A percentile compares a stretch with the other conserved stretches of the same genome.
phyloP scores from a whole-genome alignment of 75 land plant species.

The Cunninghamia lanceolata region DNA sequence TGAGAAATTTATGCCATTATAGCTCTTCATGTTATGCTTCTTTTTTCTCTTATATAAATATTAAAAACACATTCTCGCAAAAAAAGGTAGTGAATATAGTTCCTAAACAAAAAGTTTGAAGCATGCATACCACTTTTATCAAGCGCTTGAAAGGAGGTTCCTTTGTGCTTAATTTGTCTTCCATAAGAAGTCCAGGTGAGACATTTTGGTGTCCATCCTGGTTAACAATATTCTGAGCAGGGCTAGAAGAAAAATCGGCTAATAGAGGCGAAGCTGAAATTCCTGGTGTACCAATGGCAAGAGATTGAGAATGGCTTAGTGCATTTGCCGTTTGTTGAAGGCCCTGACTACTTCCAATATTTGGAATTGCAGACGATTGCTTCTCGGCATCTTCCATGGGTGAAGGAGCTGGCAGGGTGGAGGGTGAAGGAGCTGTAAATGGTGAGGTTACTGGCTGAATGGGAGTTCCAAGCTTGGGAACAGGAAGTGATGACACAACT shows the following conservation, averaged over 20 bases:
- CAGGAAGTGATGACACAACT: constrained; percentile 19
- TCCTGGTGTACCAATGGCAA: constrained; percentile 93
- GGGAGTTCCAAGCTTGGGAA: constrained; percentile 70
- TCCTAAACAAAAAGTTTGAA: background rate
- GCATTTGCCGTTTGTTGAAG: constrained; percentile 28
- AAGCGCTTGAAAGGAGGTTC: constrained; percentile 87
- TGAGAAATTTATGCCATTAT: background rate
- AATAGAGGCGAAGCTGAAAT: constrained; percentile 91
- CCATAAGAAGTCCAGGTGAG: constrained; percentile 30
- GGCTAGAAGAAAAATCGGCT: constrained; percentile 65
- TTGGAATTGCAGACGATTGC: constrained; percentile 36
- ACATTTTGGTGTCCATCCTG: constrained; percentile 56
- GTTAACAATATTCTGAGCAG: constrained; percentile 17
- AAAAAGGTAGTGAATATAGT: background rate
- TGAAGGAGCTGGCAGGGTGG: constrained; percentile 66
- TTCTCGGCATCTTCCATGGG: constrained; percentile 79
- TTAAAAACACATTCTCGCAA: background rate
- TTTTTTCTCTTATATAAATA: background rate
- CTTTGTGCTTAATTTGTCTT: constrained; percentile 49
- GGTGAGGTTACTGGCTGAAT: constrained; percentile 81
- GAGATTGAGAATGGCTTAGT: constrained; percentile 38
- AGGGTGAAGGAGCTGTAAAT: constrained; percentile 80
- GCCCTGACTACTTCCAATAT: constrained; percentile 38
- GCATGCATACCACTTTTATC: constrained; percentile 53
- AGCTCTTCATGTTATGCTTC: background rate